Base-by-base conservation (phyloP, 2,329 filamentous ascomycete species). In the Colletotrichum aenigma region DNA sequence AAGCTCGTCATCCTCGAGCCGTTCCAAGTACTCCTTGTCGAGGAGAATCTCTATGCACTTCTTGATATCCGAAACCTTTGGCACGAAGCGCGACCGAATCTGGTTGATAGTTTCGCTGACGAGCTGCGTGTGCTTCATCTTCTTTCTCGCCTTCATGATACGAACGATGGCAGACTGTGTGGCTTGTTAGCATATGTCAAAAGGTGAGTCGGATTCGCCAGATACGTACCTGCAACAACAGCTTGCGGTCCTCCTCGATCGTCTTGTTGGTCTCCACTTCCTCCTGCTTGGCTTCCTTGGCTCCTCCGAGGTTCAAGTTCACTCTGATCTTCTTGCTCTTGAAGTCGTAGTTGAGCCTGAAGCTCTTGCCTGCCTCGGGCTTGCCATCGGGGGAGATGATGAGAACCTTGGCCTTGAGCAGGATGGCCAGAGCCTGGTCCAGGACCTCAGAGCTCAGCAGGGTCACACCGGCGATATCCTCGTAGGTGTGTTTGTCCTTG, bases 121-220 rank as follows among this genome's bases (percentile, higher is more conserved):
- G 15, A 99, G 93, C 82, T 97, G 94, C 77, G 94, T 93, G 87
- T 99, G 96, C 91, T 98, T 98, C 95, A 98, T 97, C 88, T 94
- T 95, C 92, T 99, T 98, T 76, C 97, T 94, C 5, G 96, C 97
- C 89, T 99, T 99, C 97, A 99, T 99, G 88, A 99, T 98, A 82
- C 97, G 95, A 73, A 99, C 97, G 84, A 99, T 98, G 28, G 96
- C 96, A 77, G 97, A 98, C 96, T 99, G 72, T 32, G 58, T 38
- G 38, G n/a, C 21, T 38, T 58, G 78, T 85, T 80, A 84, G 82
- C 38, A 24, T 21, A 28, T 16, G 2, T 16, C 13, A 32, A 26
- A 32, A 34, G 15, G 34, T 18, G 28, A 21, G 18, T 26, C 32
- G 32, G 24, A 16, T 13, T 15, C 18, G 10, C 34, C 36, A 28